phyloP scores from a whole-genome alignment of 2,329 filamentous ascomycete genomes.

The Cladosporium austrohemisphaericum region DNA sequence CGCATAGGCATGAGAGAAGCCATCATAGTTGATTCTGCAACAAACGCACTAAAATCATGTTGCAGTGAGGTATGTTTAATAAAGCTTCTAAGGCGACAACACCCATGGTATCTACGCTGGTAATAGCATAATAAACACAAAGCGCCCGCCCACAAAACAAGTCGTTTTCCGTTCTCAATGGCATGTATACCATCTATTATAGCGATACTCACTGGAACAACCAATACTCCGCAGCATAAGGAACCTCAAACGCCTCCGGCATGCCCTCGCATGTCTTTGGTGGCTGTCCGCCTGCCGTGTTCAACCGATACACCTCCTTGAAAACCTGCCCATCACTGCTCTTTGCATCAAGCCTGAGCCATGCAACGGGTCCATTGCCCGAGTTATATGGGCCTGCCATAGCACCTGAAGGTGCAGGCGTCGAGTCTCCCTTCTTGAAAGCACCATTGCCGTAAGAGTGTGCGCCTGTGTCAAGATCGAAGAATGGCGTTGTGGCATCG shows the following conservation, averaged over 20 bases:
- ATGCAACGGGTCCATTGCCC: conserved; percentile 69
- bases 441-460: conserved; percentile 57
- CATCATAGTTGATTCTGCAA: no score
- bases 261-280: conserved; percentile 69
- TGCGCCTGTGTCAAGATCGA: conserved; percentile 63
- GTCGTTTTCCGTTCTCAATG: no score
- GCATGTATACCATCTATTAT: no score
- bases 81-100: no score
- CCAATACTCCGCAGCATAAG: conserved; percentile 82
- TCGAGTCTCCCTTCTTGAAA: conserved; percentile 59
- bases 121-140: no score
- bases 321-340: conserved; percentile 56
- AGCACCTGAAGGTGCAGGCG: conserved; percentile 60
- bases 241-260: conserved; percentile 62
- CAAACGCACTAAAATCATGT: no score
- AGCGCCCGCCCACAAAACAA: no score
- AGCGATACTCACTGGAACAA: conserved; percentile 48
- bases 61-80: no score
- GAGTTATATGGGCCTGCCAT: conserved; percentile 53
- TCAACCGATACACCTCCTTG: conserved; percentile 75
- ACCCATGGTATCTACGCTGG: no score
- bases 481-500: conserved; percentile 67
- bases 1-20: no score
- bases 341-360: conserved; percentile 65
- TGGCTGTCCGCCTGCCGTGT: conserved; percentile 76